Conservation (phyloP, 495 filamentous ascomycete species). For the Melanomma pulvis-pyrius region DNA sequence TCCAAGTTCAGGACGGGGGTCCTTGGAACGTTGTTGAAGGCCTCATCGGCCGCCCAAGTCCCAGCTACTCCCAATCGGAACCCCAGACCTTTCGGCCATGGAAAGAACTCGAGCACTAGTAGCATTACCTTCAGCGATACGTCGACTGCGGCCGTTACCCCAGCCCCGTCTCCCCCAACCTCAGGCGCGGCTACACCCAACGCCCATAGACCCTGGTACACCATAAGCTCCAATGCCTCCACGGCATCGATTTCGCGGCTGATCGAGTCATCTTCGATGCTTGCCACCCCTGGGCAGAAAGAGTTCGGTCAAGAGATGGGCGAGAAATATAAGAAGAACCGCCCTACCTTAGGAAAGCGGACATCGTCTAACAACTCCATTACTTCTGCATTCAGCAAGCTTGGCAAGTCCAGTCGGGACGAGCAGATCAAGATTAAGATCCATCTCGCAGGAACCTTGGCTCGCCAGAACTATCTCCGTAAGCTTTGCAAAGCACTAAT, state of each 20-base stretch:
- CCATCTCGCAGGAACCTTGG: conserved; percentile 82
- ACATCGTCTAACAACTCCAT: conserved; percentile 53
- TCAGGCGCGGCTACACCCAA: conserved; percentile 61
- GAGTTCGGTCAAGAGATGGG: conserved; percentile 43
- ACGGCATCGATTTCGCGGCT: conserved; percentile 57
- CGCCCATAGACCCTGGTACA: conserved; percentile 62
- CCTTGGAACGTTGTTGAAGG: conserved; percentile 75
- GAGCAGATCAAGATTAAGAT: conserved; percentile 83
- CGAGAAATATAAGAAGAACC: conserved; percentile 38
- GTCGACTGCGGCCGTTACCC: conserved; percentile 35
- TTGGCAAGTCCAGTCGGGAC: conserved; percentile 45
- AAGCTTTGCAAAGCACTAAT: conserved; percentile 87
- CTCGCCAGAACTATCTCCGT: conserved; percentile 80
- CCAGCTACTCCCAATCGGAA: conserved; percentile 9
- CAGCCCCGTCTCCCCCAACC: conserved; percentile 46
- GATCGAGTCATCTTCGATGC: conserved; percentile 59
- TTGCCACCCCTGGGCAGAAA: conserved; percentile 49
- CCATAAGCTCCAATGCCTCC: conserved; percentile 54
- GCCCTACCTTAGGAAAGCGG: conserved; percentile 34
- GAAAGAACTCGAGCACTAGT: conserved; percentile 15
- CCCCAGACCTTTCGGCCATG: conserved; percentile 2
- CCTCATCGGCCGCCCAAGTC: conserved; percentile 52
- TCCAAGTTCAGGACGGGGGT: conserved; percentile 74
- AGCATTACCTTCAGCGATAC: conserved; percentile 28
- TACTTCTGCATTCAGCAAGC: conserved; percentile 50